Conservation (phyloP, 23 red algal genomes). For the Cyanidium caldarium region DNA sequence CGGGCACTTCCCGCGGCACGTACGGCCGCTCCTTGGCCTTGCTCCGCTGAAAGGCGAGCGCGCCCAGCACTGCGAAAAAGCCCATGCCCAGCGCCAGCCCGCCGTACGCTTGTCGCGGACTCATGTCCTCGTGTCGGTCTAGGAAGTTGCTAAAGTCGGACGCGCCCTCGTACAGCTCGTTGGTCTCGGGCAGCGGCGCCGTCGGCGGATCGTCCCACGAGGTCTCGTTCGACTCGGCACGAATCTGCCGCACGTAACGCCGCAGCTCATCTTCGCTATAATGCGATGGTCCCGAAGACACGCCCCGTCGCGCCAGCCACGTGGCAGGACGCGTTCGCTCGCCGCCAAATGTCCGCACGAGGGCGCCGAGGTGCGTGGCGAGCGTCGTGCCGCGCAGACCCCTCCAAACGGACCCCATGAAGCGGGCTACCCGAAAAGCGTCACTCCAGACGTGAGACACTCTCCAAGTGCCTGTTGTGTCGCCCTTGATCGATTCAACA, state of each 20-base stretch:
- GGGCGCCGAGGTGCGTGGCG: too few species aligned
- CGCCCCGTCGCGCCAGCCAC: too few species aligned
- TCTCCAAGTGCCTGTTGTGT: too few species aligned
- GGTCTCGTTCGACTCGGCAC: conserved; percentile 32
- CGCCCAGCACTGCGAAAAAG: conserved; percentile 10
- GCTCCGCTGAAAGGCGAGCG: neutral
- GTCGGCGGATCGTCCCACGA: conserved; percentile 37
- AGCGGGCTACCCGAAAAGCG: too few species aligned
- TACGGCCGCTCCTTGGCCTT: neutral
- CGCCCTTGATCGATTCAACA: too few species aligned
- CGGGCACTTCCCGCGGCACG: neutral
- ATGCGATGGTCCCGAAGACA: too few species aligned
- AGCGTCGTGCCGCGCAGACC: too few species aligned
- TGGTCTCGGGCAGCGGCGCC: conserved; percentile 30
- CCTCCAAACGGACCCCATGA: too few species aligned
- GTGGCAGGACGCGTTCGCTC: too few species aligned
- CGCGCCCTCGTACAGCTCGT: conserved; percentile 40
- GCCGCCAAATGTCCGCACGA: too few species aligned
- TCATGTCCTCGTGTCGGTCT: conserved; percentile 49
- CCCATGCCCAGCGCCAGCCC: conserved; percentile 21
- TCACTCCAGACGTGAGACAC: too few species aligned
- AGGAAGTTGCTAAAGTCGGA: conserved; percentile 70
- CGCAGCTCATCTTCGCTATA: neutral
- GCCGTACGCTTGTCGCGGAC: conserved; percentile 5
- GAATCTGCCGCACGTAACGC: conserved; percentile 11